A percentile compares a stretch with the other conserved stretches of the same genome.
These are phyloP conservation scores for Linanthus parryae DNA, from an alignment of 148 eudicot genomes.

Conservation along the genomic window DNA sequence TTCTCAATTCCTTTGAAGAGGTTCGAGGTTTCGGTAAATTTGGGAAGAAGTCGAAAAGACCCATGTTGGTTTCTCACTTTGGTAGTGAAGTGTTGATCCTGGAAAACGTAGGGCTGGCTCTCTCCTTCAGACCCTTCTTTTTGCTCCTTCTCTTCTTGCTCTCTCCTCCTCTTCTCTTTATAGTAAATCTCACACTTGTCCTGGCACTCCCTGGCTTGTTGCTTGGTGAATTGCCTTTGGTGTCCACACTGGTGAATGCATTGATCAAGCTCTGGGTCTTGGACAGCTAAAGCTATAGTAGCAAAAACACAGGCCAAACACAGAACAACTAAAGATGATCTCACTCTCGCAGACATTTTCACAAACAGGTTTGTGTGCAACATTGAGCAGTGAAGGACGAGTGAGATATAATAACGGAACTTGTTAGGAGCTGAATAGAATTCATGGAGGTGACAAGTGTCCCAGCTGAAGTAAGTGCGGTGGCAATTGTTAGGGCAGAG, in stretches of 20 bases:
- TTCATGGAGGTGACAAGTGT: too few relatives aligned
- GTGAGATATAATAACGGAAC: too few relatives aligned
- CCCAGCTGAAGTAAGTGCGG: too few relatives aligned
- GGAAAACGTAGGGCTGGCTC: constrained; percentile 59
- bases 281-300: background rate
- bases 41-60: constrained; percentile 35
- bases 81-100: constrained; percentile 45
- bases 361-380: background rate
- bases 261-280: constrained; percentile 5
- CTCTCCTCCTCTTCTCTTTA: constrained; percentile 14
- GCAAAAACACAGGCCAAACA: background rate
- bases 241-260: background rate
- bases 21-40: constrained; percentile 47
- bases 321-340: background rate
- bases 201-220: too few relatives aligned
- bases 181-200: too few relatives aligned
- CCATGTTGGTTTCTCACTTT: constrained; percentile 39
- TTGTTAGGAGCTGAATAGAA: too few relatives aligned
- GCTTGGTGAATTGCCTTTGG: too few relatives aligned
- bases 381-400: background rate
- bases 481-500: too few relatives aligned
- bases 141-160: constrained; percentile 12
- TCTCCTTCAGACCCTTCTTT: too few relatives aligned
- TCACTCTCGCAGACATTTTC: background rate
- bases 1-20: constrained; percentile 71